These are phyloP conservation scores for Chlamydomonas sp. DNA, from an alignment of 139 green algal species.

Conservation along the genomic window DNA sequence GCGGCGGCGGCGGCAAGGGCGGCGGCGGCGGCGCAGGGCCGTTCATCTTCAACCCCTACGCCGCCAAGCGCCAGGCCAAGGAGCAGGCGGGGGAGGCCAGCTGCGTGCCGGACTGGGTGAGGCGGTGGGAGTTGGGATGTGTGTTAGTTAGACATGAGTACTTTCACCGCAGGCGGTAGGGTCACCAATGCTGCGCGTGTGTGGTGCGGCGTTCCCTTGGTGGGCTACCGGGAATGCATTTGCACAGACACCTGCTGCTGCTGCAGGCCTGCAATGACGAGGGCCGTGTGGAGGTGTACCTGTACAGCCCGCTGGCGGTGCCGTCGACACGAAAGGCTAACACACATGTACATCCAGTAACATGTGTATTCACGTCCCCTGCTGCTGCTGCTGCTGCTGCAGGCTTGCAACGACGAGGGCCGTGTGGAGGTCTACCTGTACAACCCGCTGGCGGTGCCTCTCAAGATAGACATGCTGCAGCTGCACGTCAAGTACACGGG, in stretches of 20 bases:
- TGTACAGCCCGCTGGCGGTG: conserved; percentile 73
- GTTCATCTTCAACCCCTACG: conserved; percentile 82
- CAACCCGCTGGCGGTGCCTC: conserved; percentile 68
- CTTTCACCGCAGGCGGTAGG: not conserved
- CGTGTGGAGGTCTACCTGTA: conserved; percentile 75
- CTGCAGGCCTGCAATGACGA: conserved; percentile 73
- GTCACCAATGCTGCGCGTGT: not conserved
- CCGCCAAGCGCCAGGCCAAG: conserved; percentile 51
- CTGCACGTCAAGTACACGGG: conserved; percentile 42
- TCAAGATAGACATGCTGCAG: conserved; percentile 53
- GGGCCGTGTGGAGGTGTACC: conserved; percentile 73
- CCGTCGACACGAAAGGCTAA: not conserved
- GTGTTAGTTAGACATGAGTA: too few relatives aligned
- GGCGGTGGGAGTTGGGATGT: conserved; percentile 33
- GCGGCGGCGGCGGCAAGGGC: not conserved
- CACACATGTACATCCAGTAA: too few relatives aligned
- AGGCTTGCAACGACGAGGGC: conserved; percentile 71
- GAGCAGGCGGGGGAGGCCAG: conserved; percentile 3
- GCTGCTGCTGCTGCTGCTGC: conserved; percentile 25
- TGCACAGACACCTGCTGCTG: not conserved
- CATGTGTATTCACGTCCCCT: not conserved
- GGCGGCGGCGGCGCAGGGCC: conserved; percentile 34
- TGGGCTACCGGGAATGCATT: too few relatives aligned
- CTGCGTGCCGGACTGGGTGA: conserved; percentile 17
- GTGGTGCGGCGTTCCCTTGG: not conserved